Evolutionary conservation across 148 eudicot species (phyloP), one percentile per base, ranked within the genome.

Genomic region (Arctostaphylos glauca): DNA sequence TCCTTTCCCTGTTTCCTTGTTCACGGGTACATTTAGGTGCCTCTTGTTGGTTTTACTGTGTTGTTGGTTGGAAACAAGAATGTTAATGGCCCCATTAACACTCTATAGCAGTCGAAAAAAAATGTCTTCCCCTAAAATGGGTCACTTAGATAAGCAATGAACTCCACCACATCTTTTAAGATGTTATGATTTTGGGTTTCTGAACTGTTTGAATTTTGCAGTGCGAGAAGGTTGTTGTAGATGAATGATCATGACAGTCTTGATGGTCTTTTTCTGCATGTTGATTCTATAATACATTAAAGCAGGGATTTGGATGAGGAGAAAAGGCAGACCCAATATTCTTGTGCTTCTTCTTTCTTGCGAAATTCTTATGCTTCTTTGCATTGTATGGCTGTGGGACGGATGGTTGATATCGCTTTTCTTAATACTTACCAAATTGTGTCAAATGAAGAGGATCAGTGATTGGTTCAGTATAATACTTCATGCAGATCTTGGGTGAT

Each of bases 191-290:
- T 48, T 54, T 77, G 48, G 12, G 8, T 64, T 79, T 14, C 38
- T 60, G 71, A 46, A 72, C 52, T 41, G 74, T 16, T 18, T 15
- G 14, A 78, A n/a, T 38, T 55, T 16, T 15, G 31, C 23, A 59
- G 13, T 0, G 19, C 41, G 68, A 3, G 71, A 58, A 19, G 18
- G 52, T 44, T 59, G 41, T 76, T 16, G 38, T 77, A 31, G 55
- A 50, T 5, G 79, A 6, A 23, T 31, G 60, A 38, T 55, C 15
- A n/a, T 55, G 23, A 6, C 6, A 6, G 31, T 66, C 48, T 49
- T 66, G 58, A 48, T 64, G 46, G 52, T 25, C 55, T 80, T 79
- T 64, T 31, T 38, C 54, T 79, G 53, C 73, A 9, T 53, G 19
- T 79, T 47, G 44, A 62, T 18, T 12, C 21, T 62, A 21, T 79